Base-by-base conservation (phyloP, 768 basidiomycete species). In the Udeniomyces megalosporus region DNA sequence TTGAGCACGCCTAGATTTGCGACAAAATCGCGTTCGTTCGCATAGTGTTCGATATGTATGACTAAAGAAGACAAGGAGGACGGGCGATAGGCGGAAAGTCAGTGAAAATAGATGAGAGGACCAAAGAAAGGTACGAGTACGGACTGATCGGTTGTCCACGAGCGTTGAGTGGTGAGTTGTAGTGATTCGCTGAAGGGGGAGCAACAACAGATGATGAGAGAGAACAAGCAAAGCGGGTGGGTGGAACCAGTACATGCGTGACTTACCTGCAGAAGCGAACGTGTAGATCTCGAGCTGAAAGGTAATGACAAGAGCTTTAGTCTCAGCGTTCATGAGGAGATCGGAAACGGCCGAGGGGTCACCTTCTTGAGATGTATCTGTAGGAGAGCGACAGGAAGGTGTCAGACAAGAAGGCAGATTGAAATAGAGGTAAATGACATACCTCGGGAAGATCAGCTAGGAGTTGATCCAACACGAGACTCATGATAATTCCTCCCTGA, bases 401-500 rank as follows among this genome's bases (percentile, higher is more conserved):
- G 38, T 8, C 10, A 42, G 8, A 42, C 17, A 17, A 17, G 17
- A 42, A 17, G 38, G 38, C 10, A 17, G 38, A 17, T 8, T 17
- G 38, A n/a, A n/a, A n/a, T n/a, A 17, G 38, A 17, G 38, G 38
- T 17, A 42, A 42, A 42, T 8, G 38, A 42, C 17, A 42, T 42
- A 60, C 64, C 35, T 52, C 14, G 31, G 66, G 56, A 52, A 70
- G 68, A 57, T 70, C 69, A 35, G 66, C 44, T 26, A 69, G 68
- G 38, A 69, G 66, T 58, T 68, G 67, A 53, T 69, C 68, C 65
- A 68, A 56, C 17, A 10, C 22, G 26, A n/a, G 32, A 29, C 22
- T 47, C 17, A 64, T 66, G 60, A 68, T 67, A 60, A 70, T 68
- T 6, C 68, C 69, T 11, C 69, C 69, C 64, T 70, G 69, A n/a